A percentile compares a stretch with the other conserved stretches of the same genome.
Conservation (phyloP, 352 stramenopile species). For the Pythium guiyangense region DNA sequence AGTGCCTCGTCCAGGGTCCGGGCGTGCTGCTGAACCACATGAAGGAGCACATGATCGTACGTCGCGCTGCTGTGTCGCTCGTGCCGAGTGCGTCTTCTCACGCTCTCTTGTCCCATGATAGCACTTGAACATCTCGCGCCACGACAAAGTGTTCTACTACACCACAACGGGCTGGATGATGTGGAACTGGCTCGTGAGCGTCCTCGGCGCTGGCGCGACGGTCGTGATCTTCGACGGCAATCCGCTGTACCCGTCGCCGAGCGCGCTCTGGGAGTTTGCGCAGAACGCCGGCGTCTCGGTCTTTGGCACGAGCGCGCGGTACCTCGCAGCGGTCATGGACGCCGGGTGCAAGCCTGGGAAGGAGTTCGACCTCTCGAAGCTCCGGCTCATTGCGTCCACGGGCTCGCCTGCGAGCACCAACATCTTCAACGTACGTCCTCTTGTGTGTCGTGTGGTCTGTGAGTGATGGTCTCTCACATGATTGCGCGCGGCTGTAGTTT, state of each 20-base stretch:
- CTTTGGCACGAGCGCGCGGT: slow-evolving; percentile 73
- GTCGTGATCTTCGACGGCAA: slow-evolving; percentile 81
- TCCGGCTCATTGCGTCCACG: slow-evolving; percentile 65
- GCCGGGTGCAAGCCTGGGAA: slow-evolving; percentile 51
- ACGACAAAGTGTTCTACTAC: slow-evolving; percentile 80
- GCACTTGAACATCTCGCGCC: slow-evolving; percentile 59
- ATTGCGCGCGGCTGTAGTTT: slow-evolving; percentile 23
- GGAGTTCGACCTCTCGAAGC: slow-evolving; percentile 60
- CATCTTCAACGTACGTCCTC: slow-evolving; percentile 50
- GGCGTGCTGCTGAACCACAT: slow-evolving; percentile 75
- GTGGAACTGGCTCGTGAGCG: slow-evolving; percentile 86
- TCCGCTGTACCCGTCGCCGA: slow-evolving; percentile 50
- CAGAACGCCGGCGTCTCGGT: slow-evolving; percentile 55
- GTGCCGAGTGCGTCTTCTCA: background rate
- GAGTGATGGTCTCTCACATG: background rate
- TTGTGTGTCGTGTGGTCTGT: background rate
- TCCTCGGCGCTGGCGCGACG: slow-evolving; percentile 59
- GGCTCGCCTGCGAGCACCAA: slow-evolving; percentile 71
- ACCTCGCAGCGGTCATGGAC: slow-evolving; percentile 73
- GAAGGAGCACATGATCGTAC: slow-evolving; percentile 75
- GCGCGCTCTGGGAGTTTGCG: slow-evolving; percentile 55
- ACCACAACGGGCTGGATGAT: slow-evolving; percentile 87
- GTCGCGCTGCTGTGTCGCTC: slow-evolving; percentile 1
- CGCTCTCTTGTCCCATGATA: slow-evolving; percentile 8
- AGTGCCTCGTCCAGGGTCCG: slow-evolving; percentile 82